These are phyloP conservation scores for Monosporascus sp. DNA, from an alignment of 2,329 filamentous ascomycete genomes.

Conservation along the genomic window DNA sequence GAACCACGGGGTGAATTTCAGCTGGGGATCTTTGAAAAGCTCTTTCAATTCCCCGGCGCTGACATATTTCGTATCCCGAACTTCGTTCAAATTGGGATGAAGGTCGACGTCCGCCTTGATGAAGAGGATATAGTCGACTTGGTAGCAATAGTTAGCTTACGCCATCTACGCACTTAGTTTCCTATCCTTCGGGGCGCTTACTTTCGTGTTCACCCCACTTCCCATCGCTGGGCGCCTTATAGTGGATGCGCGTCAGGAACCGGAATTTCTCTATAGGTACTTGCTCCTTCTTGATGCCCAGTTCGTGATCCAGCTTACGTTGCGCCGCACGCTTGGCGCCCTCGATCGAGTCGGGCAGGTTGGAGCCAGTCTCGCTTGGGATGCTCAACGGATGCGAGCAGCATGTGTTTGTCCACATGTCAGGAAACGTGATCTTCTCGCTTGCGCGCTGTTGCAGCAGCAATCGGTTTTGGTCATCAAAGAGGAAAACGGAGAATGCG, in stretches of 20 bases:
- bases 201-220: constrained; percentile 99
- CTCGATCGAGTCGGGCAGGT: constrained; percentile 71
- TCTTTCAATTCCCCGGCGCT: constrained; percentile 74
- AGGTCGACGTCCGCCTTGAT: constrained; percentile 91
- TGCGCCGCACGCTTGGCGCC: constrained; percentile 90
- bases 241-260: constrained; percentile 95
- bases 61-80: constrained; percentile 79
- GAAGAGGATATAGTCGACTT: constrained; percentile 98
- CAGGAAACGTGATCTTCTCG: constrained; percentile 98
- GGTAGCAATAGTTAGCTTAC: constrained; percentile 10
- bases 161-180: background rate
- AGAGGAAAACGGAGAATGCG: constrained; percentile 96
- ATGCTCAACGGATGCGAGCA: constrained; percentile 95
- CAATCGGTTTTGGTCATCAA: constrained; percentile 87
- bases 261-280: constrained; percentile 88
- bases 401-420: constrained; percentile 99
- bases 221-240: constrained; percentile 93
- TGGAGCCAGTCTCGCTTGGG: constrained; percentile 82
- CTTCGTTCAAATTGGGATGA: constrained; percentile 80
- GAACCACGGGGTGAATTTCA: constrained; percentile 98
- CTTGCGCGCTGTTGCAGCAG: constrained; percentile 91
- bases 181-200: constrained; percentile 40
- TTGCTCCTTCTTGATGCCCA: constrained; percentile 84
- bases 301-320: constrained; percentile 89
- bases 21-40: constrained; percentile 74